Conservation (phyloP, 2,329 filamentous ascomycete species). For the Cephalotrichum gorgonifer region DNA sequence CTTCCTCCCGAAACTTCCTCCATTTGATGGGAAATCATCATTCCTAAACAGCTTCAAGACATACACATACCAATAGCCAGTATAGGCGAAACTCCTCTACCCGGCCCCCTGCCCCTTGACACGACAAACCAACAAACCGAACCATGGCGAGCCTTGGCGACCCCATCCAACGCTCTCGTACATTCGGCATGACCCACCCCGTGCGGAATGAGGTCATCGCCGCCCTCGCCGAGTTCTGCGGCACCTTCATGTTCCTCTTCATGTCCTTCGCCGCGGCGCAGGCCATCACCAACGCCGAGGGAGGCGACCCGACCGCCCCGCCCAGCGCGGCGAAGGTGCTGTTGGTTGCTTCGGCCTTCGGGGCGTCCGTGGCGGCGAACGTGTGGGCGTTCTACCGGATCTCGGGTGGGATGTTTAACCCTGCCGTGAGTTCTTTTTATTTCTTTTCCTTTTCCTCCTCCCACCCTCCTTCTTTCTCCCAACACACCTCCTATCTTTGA, state of each 20-base stretch:
- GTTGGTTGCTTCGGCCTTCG: constrained; percentile 40
- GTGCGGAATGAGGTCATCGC: constrained; percentile 26
- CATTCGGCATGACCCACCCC: constrained; percentile 4
- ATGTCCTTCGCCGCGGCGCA: constrained; percentile 23
- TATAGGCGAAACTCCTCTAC: too few relatives aligned
- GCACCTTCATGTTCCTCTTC: constrained; percentile 43
- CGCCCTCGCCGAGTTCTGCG: constrained; percentile 38
- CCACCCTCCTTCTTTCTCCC: not conserved
- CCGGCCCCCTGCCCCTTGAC: too few relatives aligned
- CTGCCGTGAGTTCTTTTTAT: constrained; percentile 26
- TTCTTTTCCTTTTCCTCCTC: not conserved
- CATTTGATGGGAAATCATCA: too few relatives aligned
- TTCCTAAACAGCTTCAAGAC: too few relatives aligned
- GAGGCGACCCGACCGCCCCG: constrained; percentile 6
- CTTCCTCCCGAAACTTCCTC: too few relatives aligned
- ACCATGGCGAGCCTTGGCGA: not conserved
- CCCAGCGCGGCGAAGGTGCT: constrained; percentile 19
- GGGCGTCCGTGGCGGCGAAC: constrained; percentile 38
- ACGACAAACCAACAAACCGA: not conserved
- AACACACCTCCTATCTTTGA: not conserved
- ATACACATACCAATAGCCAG: too few relatives aligned
- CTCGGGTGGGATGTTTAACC: constrained; percentile 40
- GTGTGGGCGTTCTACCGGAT: constrained; percentile 48
- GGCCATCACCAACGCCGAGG: constrained; percentile 5
- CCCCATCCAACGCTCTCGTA: not conserved